These are phyloP conservation scores for Ramaria rubella DNA, from an alignment of 768 basidiomycete species.

Conservation along the genomic window DNA sequence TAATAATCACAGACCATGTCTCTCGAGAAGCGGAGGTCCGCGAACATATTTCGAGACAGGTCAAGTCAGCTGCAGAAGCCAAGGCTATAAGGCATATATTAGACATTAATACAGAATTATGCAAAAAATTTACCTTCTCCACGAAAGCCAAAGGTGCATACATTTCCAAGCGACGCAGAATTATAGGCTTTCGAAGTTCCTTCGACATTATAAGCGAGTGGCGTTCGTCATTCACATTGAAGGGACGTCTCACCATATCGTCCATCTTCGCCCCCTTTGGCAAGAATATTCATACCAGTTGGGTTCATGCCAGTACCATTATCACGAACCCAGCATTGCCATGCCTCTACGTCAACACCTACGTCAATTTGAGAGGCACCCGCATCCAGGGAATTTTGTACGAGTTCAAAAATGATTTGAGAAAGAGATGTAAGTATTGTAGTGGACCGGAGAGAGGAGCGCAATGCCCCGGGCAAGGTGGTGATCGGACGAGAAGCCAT, in stretches of 20 bases:
- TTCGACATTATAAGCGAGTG: slow-evolving; percentile 23
- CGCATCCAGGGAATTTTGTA: slow-evolving; percentile 90
- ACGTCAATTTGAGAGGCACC: slow-evolving; percentile 61
- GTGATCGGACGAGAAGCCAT: too few relatives aligned
- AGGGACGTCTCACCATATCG: slow-evolving; percentile 60
- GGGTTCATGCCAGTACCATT: slow-evolving; percentile 72
- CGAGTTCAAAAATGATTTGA: slow-evolving; percentile 74
- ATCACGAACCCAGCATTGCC: slow-evolving; percentile 83
- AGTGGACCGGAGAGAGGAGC: slow-evolving; percentile 69
- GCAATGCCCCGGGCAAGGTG: slow-evolving; percentile 54
- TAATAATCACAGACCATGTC: slow-evolving; percentile 72
- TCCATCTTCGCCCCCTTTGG: slow-evolving; percentile 41
- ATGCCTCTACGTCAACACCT: slow-evolving; percentile 66
- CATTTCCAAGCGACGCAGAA: slow-evolving; percentile 40
- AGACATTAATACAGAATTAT: background rate
- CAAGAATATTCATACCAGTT: slow-evolving; percentile 50
- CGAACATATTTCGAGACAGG: slow-evolving; percentile 76
- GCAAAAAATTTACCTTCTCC: slow-evolving; percentile 65
- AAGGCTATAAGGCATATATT: slow-evolving; percentile 45
- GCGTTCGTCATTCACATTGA: background rate
- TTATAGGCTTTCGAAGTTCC: slow-evolving; percentile 70
- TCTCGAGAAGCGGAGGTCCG: slow-evolving; percentile 56
- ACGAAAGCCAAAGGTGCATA: slow-evolving; percentile 80
- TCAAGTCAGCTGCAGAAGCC: slow-evolving; percentile 75
- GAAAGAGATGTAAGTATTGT: slow-evolving; percentile 79